A percentile compares a stretch with the other conserved stretches of the same genome.
phyloP scores from a whole-genome alignment of 2,329 filamentous ascomycete species.

The Malbranchea zuffiana region DNA sequence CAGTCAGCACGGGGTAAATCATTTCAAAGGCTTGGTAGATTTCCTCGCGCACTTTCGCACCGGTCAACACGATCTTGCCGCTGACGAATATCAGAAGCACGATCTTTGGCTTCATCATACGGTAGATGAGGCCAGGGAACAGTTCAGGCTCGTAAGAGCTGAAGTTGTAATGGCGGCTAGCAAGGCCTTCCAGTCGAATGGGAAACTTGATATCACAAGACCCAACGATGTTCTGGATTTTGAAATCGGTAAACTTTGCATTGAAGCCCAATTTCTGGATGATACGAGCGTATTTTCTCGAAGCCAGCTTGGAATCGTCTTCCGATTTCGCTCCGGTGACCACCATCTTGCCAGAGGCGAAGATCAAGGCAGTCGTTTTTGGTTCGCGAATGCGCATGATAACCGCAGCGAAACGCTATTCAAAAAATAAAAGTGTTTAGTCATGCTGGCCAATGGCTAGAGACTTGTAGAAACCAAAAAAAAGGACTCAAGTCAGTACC shows the following conservation, averaged over 20 bases:
- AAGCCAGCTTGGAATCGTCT: conserved; percentile 93
- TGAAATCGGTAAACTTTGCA: conserved; percentile 98
- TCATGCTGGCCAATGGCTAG: conserved; percentile 32
- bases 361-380: conserved; percentile 96
- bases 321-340: conserved; percentile 97
- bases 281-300: conserved; percentile 94
- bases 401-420: conserved; percentile 91
- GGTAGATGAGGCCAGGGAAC: conserved; percentile 98
- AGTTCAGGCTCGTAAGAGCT: conserved; percentile 97
- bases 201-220: conserved; percentile 99
- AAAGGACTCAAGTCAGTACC: conserved; percentile 46
- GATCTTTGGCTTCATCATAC: conserved; percentile 99
- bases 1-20: conserved; percentile 91
- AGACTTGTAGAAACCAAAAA: conserved; percentile 13
- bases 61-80: conserved; percentile 95
- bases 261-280: conserved; percentile 99
- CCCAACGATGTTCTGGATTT: conserved; percentile 99
- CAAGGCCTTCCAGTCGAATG: conserved; percentile 89
- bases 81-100: conserved; percentile 95
- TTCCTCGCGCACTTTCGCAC: conserved; percentile 95
- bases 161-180: conserved; percentile 97
- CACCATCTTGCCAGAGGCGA: conserved; percentile 98
- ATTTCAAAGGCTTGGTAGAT: conserved; percentile 95
- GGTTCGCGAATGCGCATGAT: conserved; percentile 99
- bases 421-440: conserved; percentile 34